These are phyloP conservation scores for Echites panduratus DNA, from an alignment of 257 asterid species.

Conservation along the genomic window DNA sequence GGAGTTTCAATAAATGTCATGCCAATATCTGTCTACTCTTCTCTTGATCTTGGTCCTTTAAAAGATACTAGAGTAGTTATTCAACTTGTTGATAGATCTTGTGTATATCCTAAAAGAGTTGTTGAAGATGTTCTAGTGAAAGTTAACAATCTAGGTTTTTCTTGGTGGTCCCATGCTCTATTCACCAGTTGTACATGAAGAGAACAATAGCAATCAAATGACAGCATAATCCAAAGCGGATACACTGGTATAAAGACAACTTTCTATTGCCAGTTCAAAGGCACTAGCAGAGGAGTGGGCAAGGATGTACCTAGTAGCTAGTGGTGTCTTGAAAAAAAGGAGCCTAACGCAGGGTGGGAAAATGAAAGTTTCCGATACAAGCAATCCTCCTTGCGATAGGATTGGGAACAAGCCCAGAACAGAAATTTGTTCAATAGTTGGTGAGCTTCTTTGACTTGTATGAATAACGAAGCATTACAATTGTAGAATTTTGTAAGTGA, in stretches of 20 bases:
- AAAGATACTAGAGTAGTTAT: too few species aligned
- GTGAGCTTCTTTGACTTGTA: not conserved
- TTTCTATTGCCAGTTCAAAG: slow-evolving; percentile 53
- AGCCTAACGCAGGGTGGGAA: slow-evolving; percentile 81
- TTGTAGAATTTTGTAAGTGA: not conserved
- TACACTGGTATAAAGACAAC: slow-evolving; percentile 43
- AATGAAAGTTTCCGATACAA: slow-evolving; percentile 58
- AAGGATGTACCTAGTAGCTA: slow-evolving; percentile 42
- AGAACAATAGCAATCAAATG: too few species aligned
- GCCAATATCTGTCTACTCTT: too few species aligned
- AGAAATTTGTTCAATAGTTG: slow-evolving; percentile 1
- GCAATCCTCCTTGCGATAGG: slow-evolving; percentile 62
- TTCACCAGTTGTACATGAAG: too few species aligned
- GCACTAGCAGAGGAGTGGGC: slow-evolving; percentile 59
- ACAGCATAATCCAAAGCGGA: slow-evolving; percentile 59
- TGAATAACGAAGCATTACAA: not conserved
- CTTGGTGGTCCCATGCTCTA: too few species aligned
- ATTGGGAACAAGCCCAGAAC: not conserved
- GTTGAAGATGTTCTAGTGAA: too few species aligned
- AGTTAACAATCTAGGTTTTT: too few species aligned
- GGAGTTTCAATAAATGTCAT: too few species aligned
- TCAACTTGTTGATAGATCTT: too few species aligned
- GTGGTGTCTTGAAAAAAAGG: slow-evolving; percentile 57
- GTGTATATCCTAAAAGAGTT: too few species aligned
- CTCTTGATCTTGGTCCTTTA: too few species aligned